Evolutionary conservation across 1,284 basidiomycete genomes (phyloP).

Genomic region (Flammula alnicola): DNA sequence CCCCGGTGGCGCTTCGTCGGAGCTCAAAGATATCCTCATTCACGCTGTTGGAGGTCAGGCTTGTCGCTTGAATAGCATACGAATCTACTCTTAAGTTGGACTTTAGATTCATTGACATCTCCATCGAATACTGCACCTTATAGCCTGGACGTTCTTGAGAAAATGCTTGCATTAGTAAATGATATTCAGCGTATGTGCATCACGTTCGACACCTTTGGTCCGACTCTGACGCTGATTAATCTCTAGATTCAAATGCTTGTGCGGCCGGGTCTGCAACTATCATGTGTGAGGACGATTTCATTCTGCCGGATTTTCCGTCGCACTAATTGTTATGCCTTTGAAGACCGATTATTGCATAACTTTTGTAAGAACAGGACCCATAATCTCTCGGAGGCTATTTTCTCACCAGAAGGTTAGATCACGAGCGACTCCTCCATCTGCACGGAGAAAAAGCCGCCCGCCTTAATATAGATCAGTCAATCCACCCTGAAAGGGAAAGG

Average conservation of each 20-base stretch:
- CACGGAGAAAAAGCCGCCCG: conserved; percentile 40
- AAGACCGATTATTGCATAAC: conserved; percentile 28
- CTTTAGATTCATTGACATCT: conserved; percentile 44
- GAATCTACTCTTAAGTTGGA: no score
- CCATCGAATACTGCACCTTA: conserved; percentile 41
- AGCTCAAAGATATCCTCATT: conserved; percentile 48
- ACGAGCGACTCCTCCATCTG: conserved; percentile 38
- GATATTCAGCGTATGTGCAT: conserved; percentile 35
- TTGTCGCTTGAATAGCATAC: background rate
- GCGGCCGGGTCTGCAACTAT: conserved; percentile 20
- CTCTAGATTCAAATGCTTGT: background rate
- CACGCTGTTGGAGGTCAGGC: conserved; percentile 47
- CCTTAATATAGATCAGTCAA: conserved; percentile 36
- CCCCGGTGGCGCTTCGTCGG: conserved; percentile 36
- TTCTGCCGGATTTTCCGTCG: no score
- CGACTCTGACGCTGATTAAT: background rate
- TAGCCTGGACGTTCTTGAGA: conserved; percentile 33
- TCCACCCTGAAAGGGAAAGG: conserved; percentile 28
- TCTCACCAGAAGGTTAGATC: conserved; percentile 20
- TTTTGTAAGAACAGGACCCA: conserved; percentile 33
- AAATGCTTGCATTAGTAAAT: conserved; percentile 36
- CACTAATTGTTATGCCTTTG: no score
- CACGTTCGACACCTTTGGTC: background rate
- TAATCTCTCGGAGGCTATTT: background rate
- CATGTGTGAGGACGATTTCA: conserved; percentile 26